These are phyloP conservation scores for Fraxinus floribunda DNA, from an alignment of 305 asterid species.

Conservation along the genomic window DNA sequence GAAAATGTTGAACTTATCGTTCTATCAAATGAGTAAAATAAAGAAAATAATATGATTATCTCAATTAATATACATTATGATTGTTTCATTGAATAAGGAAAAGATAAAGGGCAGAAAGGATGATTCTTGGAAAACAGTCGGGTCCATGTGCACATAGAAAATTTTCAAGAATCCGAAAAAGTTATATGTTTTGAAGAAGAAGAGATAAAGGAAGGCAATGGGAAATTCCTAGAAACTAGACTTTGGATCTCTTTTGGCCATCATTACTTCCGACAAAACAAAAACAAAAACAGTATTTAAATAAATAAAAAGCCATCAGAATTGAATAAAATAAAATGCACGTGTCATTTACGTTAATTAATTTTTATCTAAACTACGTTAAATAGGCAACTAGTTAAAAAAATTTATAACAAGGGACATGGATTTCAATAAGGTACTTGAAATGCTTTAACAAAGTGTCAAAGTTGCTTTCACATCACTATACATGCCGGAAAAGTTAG, in stretches of 20 bases:
- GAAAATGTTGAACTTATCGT: neutral
- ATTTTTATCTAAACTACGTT: neutral
- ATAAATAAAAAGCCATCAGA: constrained; percentile 28
- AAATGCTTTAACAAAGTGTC: neutral
- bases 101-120: constrained; percentile 15
- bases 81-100: constrained; percentile 33
- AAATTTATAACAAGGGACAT: constrained; percentile 22
- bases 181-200: neutral
- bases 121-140: constrained; percentile 20
- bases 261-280: neutral
- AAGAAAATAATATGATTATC: constrained; percentile 30
- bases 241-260: neutral
- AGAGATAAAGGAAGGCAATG: neutral
- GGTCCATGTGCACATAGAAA: neutral
- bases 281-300: neutral
- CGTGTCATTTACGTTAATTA: neutral
- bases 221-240: constrained; percentile 28
- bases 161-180: neutral
- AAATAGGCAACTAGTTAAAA: constrained; percentile 5
- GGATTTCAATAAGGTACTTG: constrained; percentile 27
- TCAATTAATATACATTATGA: constrained; percentile 39
- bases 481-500: constrained; percentile 41
- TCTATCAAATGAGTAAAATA: neutral
- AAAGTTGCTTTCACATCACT: constrained; percentile 47
- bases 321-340: constrained; percentile 28